Percentiles rank a stretch among this genome's conserved stretches.
Conservation (phyloP, 1,284 basidiomycete genomes). For the Polyporus tsugae region DNA sequence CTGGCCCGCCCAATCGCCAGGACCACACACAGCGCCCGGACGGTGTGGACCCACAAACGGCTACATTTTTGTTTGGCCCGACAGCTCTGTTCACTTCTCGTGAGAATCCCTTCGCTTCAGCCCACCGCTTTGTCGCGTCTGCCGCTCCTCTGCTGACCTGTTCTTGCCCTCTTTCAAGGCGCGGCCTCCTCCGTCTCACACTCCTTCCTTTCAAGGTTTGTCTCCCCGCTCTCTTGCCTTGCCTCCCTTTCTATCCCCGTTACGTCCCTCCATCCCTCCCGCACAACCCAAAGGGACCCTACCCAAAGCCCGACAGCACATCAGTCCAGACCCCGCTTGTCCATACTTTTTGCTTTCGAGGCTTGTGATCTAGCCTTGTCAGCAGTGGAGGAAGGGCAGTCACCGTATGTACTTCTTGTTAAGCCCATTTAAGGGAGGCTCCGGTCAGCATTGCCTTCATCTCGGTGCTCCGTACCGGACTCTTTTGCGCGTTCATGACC, state of each 20-base stretch:
- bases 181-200: slow-evolving; percentile 76
- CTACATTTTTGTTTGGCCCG: slow-evolving; percentile 39
- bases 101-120: slow-evolving; percentile 39
- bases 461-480: slow-evolving; percentile 7
- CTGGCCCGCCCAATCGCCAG: slow-evolving; percentile 6
- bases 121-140: slow-evolving; percentile 28
- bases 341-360: neutral
- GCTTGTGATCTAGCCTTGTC: slow-evolving; percentile 1
- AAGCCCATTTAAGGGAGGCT: neutral
- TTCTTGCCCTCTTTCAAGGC: slow-evolving; percentile 51
- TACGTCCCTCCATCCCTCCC: slow-evolving; percentile 3
- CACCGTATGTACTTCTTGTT: slow-evolving; percentile 8
- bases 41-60: slow-evolving; percentile 41
- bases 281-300: neutral
- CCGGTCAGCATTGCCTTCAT: slow-evolving; percentile 5
- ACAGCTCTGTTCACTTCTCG: slow-evolving; percentile 36
- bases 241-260: slow-evolving; percentile 8
- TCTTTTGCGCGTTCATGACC: slow-evolving; percentile 9
- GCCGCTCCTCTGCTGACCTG: slow-evolving; percentile 35
- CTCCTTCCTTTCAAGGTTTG: slow-evolving; percentile 64
- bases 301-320: slow-evolving; percentile 10
- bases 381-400: neutral
- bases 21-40: slow-evolving; percentile 20
- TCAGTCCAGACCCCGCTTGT: neutral
- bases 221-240: slow-evolving; percentile 16